These are phyloP conservation scores for Pleurotus cornucopiae DNA, from an alignment of 768 basidiomycete genomes.

Conservation along the genomic window DNA sequence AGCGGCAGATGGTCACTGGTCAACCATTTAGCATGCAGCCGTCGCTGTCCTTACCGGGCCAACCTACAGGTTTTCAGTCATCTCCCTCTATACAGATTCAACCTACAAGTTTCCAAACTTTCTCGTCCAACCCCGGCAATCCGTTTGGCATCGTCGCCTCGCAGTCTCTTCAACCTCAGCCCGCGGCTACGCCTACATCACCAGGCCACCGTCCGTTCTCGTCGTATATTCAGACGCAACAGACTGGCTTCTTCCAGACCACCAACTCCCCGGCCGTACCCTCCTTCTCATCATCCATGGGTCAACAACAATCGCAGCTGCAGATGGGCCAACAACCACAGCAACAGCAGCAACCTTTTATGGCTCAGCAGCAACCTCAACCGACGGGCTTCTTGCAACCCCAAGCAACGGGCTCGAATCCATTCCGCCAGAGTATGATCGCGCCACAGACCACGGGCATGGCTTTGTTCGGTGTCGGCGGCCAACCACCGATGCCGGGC, in stretches of 20 bases:
- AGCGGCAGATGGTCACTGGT: conserved; percentile 48
- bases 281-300: conserved; percentile 11
- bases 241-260: conserved; percentile 45
- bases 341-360: conserved; percentile 17
- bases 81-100: conserved; percentile 26
- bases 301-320: conserved; percentile 12
- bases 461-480: conserved; percentile 35
- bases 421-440: conserved; percentile 80
- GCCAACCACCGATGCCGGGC: conserved; percentile 14
- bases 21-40: conserved; percentile 40
- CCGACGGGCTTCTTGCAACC: conserved; percentile 38
- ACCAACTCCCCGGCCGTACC: not conserved
- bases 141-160: conserved; percentile 41
- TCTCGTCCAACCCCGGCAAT: conserved; percentile 28
- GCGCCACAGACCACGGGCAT: conserved; percentile 60
- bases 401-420: conserved; percentile 67
- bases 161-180: conserved; percentile 32
- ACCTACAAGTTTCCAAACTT: conserved; percentile 35
- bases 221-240: conserved; percentile 52
- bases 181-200: conserved; percentile 15
- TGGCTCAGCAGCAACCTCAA: conserved; percentile 16
- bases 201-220: conserved; percentile 47
- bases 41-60: conserved; percentile 37
- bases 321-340: conserved; percentile 19
- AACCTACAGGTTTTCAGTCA: conserved; percentile 55